phyloP scores from a whole-genome alignment of 2,329 filamentous ascomycete species.

The Cladophialophora psammophila region DNA sequence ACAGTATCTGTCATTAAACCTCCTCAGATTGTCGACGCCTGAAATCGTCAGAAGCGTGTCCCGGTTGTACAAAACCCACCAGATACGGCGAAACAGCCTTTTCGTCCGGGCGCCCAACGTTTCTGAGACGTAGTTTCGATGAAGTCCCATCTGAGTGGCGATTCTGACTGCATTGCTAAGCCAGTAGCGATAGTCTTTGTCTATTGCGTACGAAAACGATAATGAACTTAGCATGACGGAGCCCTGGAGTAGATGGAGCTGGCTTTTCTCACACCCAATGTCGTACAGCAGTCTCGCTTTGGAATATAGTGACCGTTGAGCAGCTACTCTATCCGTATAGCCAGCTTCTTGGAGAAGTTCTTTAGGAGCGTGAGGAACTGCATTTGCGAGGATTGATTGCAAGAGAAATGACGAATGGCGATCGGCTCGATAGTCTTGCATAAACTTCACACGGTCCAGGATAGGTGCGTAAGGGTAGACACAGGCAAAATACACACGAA shows the following conservation, averaged over 20 bases:
- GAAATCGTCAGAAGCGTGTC: background rate
- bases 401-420: constrained; percentile 15
- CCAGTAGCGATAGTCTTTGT: constrained; percentile 14
- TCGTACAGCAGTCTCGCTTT: constrained; percentile 18
- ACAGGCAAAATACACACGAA: constrained; percentile 6
- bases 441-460: constrained; percentile 17
- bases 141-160: constrained; percentile 6
- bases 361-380: constrained; percentile 13
- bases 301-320: constrained; percentile 9
- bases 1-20: background rate
- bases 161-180: background rate
- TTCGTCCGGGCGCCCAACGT: background rate
- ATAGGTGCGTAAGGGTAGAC: constrained; percentile 18
- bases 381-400: constrained; percentile 19
- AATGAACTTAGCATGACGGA: constrained; percentile 15
- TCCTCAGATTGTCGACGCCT: background rate
- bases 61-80: constrained; percentile 7
- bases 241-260: constrained; percentile 16
- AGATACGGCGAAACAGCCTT: background rate
- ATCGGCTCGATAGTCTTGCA: constrained; percentile 7
- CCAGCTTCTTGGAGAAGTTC: constrained; percentile 6
- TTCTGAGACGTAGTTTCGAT: background rate
- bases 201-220: constrained; percentile 17
- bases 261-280: constrained; percentile 14
- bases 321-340: constrained; percentile 14